phyloP scores from a whole-genome alignment of 1,284 basidiomycete genomes.

The Heterobasidion occidentale region DNA sequence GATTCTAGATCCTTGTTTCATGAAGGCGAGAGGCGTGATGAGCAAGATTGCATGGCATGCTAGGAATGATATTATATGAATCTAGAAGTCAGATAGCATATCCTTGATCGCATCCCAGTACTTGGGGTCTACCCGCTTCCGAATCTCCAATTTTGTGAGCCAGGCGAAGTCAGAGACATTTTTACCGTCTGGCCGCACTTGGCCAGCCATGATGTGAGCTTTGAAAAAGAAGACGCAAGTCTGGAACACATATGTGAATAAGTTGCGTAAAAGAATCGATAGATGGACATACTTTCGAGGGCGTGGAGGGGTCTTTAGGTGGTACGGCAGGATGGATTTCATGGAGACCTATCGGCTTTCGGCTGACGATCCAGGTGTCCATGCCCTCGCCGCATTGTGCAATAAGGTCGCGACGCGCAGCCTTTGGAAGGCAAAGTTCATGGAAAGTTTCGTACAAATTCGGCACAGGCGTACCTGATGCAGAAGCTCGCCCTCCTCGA shows the following conservation, averaged over 20 bases:
- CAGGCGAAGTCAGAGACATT: conserved; percentile 74
- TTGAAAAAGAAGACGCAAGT: conserved; percentile 67
- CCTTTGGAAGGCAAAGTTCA: conserved; percentile 29
- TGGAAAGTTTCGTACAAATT: background rate
- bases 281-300: conserved; percentile 15
- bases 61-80: background rate
- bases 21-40: conserved; percentile 6
- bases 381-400: conserved; percentile 65
- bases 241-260: conserved; percentile 11
- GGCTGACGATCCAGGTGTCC: conserved; percentile 78
- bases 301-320: conserved; percentile 22
- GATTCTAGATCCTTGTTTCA: too few relatives aligned
- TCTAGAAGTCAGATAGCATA: conserved; percentile 66
- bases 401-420: conserved; percentile 59
- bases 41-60: conserved; percentile 20
- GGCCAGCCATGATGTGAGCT: conserved; percentile 76
- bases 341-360: conserved; percentile 66
- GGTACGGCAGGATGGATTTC: conserved; percentile 20
- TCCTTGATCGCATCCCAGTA: conserved; percentile 78
- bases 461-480: conserved; percentile 45
- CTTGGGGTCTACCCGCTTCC: conserved; percentile 47
- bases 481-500: conserved; percentile 57
- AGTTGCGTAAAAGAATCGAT: background rate
- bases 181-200: conserved; percentile 47
- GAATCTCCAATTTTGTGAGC: conserved; percentile 85